A percentile compares a stretch with the other conserved stretches of the same genome.
These are phyloP conservation scores for Arthrinium puccinioides DNA, from an alignment of 2,329 filamentous ascomycete genomes.

Conservation along the genomic window DNA sequence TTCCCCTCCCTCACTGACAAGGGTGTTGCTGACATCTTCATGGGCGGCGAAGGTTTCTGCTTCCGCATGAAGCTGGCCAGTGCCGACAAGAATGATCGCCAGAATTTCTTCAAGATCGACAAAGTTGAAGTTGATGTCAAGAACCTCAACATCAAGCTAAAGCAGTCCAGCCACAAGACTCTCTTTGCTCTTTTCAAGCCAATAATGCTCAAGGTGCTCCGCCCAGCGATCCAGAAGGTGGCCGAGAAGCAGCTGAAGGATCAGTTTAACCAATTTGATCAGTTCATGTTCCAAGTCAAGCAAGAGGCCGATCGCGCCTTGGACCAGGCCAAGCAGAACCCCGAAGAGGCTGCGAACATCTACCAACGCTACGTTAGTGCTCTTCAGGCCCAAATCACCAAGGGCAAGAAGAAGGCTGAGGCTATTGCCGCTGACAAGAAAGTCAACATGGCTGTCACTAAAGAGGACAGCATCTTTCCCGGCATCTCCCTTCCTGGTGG, in stretches of 20 bases:
- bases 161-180: constrained; percentile 91
- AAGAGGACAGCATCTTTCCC: constrained; percentile 85
- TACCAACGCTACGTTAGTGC: constrained; percentile 79
- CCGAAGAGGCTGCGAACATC: constrained; percentile 70
- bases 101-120: constrained; percentile 92
- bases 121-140: constrained; percentile 79
- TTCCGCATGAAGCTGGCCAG: constrained; percentile 88
- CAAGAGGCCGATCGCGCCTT: constrained; percentile 70
- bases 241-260: constrained; percentile 86
- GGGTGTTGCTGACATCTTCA: constrained; percentile 80
- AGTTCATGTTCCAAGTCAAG: constrained; percentile 68
- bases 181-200: constrained; percentile 85
- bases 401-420: constrained; percentile 73
- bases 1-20: constrained; percentile 84
- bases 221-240: constrained; percentile 78
- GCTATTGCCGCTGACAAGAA: constrained; percentile 56
- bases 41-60: constrained; percentile 80
- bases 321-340: constrained; percentile 58
- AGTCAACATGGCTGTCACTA: constrained; percentile 77
- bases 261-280: constrained; percentile 68
- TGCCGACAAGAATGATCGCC: constrained; percentile 64
- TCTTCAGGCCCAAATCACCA: constrained; percentile 62
- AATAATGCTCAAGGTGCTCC: constrained; percentile 73
- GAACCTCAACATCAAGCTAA: constrained; percentile 79
- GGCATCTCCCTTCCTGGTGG: constrained; percentile 79